phyloP scores from a whole-genome alignment of 2,329 filamentous ascomycete genomes.

The Phyllosticta citriasiana region DNA sequence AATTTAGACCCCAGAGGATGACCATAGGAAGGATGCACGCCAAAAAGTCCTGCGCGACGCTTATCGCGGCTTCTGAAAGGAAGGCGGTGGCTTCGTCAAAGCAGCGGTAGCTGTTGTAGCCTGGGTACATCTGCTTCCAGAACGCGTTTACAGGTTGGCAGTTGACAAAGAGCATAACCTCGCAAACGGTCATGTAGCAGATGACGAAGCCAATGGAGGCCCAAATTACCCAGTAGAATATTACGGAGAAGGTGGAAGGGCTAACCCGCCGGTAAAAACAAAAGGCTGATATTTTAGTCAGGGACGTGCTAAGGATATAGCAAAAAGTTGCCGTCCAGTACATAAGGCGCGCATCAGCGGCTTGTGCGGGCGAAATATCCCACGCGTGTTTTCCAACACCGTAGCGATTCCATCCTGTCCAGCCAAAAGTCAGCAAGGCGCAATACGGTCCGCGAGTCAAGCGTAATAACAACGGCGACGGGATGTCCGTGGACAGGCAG shows the following conservation, averaged over 20 bases:
- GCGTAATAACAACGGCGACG: background rate
- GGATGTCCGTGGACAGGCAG: background rate
- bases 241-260: conserved; percentile 14
- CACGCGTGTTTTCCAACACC: conserved; percentile 8
- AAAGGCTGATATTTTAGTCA: conserved; percentile 26
- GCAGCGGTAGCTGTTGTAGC: conserved; percentile 25
- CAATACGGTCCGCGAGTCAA: background rate
- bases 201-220: conserved; percentile 29
- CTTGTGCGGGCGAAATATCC: background rate
- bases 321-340: background rate
- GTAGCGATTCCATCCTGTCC: background rate
- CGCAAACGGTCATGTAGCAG: conserved; percentile 29
- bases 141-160: conserved; percentile 32
- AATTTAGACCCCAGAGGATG: conserved; percentile 34
- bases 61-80: conserved; percentile 28
- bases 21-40: conserved; percentile 33
- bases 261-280: conserved; percentile 33
- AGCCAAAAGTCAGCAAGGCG: background rate
- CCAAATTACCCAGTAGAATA: conserved; percentile 31
- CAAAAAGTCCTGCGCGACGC: conserved; percentile 31
- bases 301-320: conserved; percentile 20
- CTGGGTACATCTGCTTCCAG: conserved; percentile 28
- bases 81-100: conserved; percentile 28
- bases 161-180: conserved; percentile 24
- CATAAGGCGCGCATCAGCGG: background rate